These are phyloP conservation scores for Oryza rufipogon DNA, from an alignment of 176 grass and related monocot species.

Conservation along the genomic window DNA sequence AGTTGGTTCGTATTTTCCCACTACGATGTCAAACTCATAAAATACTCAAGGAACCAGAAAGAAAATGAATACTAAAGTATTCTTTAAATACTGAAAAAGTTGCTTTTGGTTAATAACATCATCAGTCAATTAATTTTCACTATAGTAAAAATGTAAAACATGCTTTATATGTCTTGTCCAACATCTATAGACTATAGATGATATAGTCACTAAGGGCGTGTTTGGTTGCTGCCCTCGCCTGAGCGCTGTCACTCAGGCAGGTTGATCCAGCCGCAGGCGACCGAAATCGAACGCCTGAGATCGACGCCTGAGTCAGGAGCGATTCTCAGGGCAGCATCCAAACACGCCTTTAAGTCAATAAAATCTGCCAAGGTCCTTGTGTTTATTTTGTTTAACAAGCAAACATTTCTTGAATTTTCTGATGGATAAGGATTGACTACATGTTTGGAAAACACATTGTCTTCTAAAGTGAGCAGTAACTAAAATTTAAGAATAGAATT, in stretches of 20 bases:
- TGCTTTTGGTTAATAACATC: background rate
- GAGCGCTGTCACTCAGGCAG: too few relatives aligned
- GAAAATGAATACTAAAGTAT: background rate
- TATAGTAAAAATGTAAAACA: too few relatives aligned
- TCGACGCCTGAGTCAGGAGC: too few relatives aligned
- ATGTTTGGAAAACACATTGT: constrained; percentile 14
- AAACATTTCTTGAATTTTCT: background rate
- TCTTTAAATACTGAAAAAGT: background rate
- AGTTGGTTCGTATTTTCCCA: background rate
- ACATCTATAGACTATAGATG: background rate
- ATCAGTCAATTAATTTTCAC: background rate
- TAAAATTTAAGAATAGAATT: background rate
- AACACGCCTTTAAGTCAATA: background rate
- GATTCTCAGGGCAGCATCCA: too few relatives aligned
- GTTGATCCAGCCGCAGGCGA: too few relatives aligned
- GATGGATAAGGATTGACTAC: background rate
- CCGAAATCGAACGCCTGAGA: too few relatives aligned
- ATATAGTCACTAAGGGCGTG: background rate
- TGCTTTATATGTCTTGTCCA: background rate
- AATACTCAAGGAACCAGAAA: background rate
- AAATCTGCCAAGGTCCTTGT: background rate
- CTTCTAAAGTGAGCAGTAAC: background rate
- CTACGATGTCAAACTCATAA: background rate
- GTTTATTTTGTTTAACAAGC: background rate
- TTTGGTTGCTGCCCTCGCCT: too few relatives aligned